Percentiles rank a stretch among this genome's conserved stretches.
phyloP scores from a whole-genome alignment of 352 stramenopile genomes.

The Aphanomyces stellatus region DNA sequence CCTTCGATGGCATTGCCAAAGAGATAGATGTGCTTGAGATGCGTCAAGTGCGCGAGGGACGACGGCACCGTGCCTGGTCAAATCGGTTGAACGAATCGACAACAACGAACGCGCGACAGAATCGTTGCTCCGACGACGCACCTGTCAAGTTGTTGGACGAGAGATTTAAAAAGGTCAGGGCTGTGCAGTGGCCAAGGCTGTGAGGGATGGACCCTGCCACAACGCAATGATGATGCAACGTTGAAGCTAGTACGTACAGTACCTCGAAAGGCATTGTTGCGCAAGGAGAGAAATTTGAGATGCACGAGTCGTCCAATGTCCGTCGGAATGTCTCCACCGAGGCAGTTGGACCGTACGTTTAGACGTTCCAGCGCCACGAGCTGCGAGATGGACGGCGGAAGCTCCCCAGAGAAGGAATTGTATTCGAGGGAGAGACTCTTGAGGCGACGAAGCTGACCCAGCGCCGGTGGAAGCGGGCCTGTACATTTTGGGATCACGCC shows the following conservation, averaged over 20 bases:
- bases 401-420: conserved; percentile 57
- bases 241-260: neutral
- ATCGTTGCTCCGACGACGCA: neutral
- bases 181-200: conserved; percentile 59
- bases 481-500: neutral
- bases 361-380: conserved; percentile 59
- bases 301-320: conserved; percentile 56
- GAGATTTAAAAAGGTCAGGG: conserved; percentile 78
- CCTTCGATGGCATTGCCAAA: conserved; percentile 75
- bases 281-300: conserved; percentile 76
- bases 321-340: conserved; percentile 47
- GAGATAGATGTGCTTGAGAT: conserved; percentile 78
- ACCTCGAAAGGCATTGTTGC: conserved; percentile 68
- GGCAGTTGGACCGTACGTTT: conserved; percentile 68
- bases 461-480: conserved; percentile 38
- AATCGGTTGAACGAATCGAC: neutral
- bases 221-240: neutral
- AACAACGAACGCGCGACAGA: too few relatives aligned
- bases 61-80: conserved; percentile 32
- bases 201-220: conserved; percentile 45
- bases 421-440: conserved; percentile 73
- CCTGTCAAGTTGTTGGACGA: conserved; percentile 74
- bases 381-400: conserved; percentile 44
- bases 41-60: conserved; percentile 54
- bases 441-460: conserved; percentile 50